A percentile compares a stretch with the other conserved stretches of the same genome.
Conservation (phyloP, 1,284 basidiomycete genomes). For the Phylloporus gajari region DNA sequence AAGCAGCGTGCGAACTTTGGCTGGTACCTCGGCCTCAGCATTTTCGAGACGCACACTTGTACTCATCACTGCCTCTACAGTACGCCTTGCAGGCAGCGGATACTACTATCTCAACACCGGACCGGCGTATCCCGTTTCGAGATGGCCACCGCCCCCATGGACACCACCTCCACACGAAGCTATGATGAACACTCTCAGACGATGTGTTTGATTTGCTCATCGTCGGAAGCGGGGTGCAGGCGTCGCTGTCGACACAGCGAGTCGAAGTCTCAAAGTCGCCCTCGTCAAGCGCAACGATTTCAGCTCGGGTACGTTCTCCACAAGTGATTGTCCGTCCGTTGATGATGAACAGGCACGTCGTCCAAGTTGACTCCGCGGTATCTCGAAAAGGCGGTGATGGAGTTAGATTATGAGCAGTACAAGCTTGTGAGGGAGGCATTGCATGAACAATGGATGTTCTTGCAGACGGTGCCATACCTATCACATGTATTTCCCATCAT, state of each 20-base stretch:
- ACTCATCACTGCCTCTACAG: slow-evolving; percentile 61
- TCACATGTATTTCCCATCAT: slow-evolving; percentile 93
- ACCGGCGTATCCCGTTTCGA: slow-evolving; percentile 71
- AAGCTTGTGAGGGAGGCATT: slow-evolving; percentile 96
- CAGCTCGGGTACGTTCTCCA: slow-evolving; percentile 71
- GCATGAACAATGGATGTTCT: slow-evolving; percentile 91
- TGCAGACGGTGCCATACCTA: slow-evolving; percentile 96
- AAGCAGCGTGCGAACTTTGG: too few relatives aligned
- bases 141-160: slow-evolving; percentile 79
- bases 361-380: slow-evolving; percentile 98
- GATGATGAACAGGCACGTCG: slow-evolving; percentile 79
- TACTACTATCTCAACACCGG: slow-evolving; percentile 79
- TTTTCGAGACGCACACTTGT: slow-evolving; percentile 66
- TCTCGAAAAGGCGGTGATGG: slow-evolving; percentile 94
- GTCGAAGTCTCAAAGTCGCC: slow-evolving; percentile 90
- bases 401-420: slow-evolving; percentile 96
- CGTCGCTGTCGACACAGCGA: slow-evolving; percentile 93
- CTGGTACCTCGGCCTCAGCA: too few relatives aligned
- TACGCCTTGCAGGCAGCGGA: slow-evolving; percentile 63
- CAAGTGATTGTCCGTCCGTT: slow-evolving; percentile 35
- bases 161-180: slow-evolving; percentile 73
- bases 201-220: slow-evolving; percentile 81
- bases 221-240: slow-evolving; percentile 94
- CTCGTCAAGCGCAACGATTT: slow-evolving; percentile 96
- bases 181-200: slow-evolving; percentile 65